Percentiles rank a stretch among this genome's conserved stretches.
phyloP scores from a whole-genome alignment of 305 asterid species.

The Caryopteris hybrid region DNA sequence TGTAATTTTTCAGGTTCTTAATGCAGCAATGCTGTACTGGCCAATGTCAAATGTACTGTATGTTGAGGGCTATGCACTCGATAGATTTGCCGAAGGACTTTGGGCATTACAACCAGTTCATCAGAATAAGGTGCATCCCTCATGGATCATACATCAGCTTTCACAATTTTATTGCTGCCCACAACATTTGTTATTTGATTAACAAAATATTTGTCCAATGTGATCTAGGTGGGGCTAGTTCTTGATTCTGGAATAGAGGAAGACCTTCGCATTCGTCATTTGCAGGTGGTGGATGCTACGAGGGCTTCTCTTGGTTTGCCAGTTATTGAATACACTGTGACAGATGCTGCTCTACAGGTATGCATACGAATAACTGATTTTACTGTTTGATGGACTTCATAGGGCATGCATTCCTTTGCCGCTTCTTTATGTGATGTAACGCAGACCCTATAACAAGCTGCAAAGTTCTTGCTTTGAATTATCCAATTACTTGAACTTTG shows the following conservation, averaged over 20 bases:
- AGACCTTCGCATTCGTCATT: constrained; percentile 76
- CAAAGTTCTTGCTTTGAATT: background rate
- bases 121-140: constrained; percentile 87
- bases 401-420: background rate
- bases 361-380: background rate
- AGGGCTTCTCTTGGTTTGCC: constrained; percentile 96
- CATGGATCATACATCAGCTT: background rate
- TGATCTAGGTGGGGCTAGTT: constrained; percentile 69
- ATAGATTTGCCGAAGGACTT: constrained; percentile 85
- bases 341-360: constrained; percentile 86
- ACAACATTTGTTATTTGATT: constrained; percentile 5
- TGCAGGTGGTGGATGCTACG: constrained; percentile 86
- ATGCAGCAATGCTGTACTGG: constrained; percentile 99
- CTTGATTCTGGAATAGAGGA: constrained; percentile 91
- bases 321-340: constrained; percentile 58
- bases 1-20: constrained; percentile 76
- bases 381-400: background rate
- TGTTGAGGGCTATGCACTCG: constrained; percentile 94
- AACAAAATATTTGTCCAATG: constrained; percentile 11
- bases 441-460: background rate
- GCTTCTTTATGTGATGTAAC: background rate
- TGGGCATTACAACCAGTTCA: constrained; percentile 89
- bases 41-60: constrained; percentile 82
- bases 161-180: constrained; percentile 3
- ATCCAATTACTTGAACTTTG: constrained; percentile 1